phyloP scores from a whole-genome alignment of 306 rosid species.

The Lablab purpureus region DNA sequence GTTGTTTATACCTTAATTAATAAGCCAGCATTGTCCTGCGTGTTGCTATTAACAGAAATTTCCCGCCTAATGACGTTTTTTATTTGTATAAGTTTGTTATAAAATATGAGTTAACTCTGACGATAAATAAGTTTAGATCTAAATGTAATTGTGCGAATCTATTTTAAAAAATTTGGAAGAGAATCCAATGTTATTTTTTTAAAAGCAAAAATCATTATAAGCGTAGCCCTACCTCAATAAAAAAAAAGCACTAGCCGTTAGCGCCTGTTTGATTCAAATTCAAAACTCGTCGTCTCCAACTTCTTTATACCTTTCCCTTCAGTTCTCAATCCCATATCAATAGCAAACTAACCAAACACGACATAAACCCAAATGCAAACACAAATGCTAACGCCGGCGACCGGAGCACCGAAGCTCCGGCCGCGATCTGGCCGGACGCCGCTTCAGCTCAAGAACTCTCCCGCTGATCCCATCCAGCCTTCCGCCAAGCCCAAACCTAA shows the following conservation, averaged over 20 bases:
- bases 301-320: not conserved
- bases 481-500: slow-evolving; percentile 48
- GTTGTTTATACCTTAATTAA: too few species aligned
- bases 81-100: too few species aligned
- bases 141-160: not conserved
- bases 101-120: not conserved
- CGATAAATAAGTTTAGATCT: not conserved
- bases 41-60: too few species aligned
- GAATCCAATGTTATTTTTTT: slow-evolving; percentile 38
- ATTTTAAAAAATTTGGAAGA: not conserved
- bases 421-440: slow-evolving; percentile 75
- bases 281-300: slow-evolving; percentile 47
- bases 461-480: slow-evolving; percentile 44
- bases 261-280: slow-evolving; percentile 81
- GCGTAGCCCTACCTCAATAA: not conserved
- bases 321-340: not conserved
- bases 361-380: slow-evolving; percentile 5
- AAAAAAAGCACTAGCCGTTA: slow-evolving; percentile 73
- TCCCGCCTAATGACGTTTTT: too few species aligned
- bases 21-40: too few species aligned
- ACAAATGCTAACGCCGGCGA: slow-evolving; percentile 47
- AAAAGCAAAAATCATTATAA: slow-evolving; percentile 10
- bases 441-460: slow-evolving; percentile 72
- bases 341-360: slow-evolving; percentile 32
- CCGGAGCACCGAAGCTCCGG: slow-evolving; percentile 52